phyloP scores from a whole-genome alignment of 768 basidiomycete species.

The Mycena venus region DNA sequence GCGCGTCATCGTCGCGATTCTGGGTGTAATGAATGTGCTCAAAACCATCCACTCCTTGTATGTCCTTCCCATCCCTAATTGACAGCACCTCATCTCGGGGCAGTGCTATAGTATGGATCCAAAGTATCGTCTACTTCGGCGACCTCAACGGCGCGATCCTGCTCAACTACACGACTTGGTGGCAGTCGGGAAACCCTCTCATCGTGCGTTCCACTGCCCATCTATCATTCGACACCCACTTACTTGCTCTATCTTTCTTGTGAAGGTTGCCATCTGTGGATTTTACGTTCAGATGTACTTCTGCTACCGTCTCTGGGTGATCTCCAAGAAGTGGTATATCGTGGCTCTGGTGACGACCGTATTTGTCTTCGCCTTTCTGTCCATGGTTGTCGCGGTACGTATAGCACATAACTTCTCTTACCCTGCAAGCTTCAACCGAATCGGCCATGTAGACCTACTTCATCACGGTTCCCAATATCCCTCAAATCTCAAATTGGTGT shows the following conservation, averaged over 20 bases:
- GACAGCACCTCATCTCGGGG: background rate
- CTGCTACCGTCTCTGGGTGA: conserved; percentile 44
- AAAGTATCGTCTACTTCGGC: conserved; percentile 42
- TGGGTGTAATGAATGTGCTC: conserved; percentile 18
- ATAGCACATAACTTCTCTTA: no score
- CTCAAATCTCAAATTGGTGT: conserved; percentile 45
- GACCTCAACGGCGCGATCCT: conserved; percentile 45
- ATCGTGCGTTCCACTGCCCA: conserved; percentile 39
- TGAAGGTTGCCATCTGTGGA: conserved; percentile 46
- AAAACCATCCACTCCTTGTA: conserved; percentile 49
- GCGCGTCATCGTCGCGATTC: background rate
- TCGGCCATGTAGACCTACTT: conserved; percentile 40
- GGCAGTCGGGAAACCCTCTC: conserved; percentile 45
- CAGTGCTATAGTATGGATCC: conserved; percentile 48
- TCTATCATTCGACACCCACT: background rate
- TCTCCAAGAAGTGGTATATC: conserved; percentile 41
- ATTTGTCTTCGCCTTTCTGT: conserved; percentile 43
- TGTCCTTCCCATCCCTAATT: conserved; percentile 10
- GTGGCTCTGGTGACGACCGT: conserved; percentile 38
- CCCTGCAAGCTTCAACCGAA: background rate
- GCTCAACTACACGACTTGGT: conserved; percentile 49
- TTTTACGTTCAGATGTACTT: conserved; percentile 50
- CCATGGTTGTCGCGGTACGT: conserved; percentile 44
- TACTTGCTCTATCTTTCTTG: background rate
- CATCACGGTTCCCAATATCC: conserved; percentile 32